These are phyloP conservation scores for Scedosporium minutisporum DNA, from an alignment of 2,329 filamentous ascomycete species.

Conservation along the genomic window DNA sequence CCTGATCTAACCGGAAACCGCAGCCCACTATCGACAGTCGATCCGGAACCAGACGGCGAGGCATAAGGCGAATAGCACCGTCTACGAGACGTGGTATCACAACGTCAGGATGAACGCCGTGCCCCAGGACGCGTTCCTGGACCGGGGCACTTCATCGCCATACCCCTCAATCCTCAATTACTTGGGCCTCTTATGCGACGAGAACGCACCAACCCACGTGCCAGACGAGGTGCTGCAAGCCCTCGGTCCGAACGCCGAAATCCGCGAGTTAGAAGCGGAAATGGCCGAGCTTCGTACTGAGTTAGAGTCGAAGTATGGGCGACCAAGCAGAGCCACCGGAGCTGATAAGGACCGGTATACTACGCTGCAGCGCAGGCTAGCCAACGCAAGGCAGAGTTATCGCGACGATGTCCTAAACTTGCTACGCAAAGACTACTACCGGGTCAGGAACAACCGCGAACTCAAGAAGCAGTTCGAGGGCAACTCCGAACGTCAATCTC, in stretches of 20 bases:
- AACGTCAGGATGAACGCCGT: neutral
- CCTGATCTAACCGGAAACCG: neutral
- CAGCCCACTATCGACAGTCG: neutral
- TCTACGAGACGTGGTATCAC: neutral
- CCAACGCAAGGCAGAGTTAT: neutral
- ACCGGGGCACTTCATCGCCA: neutral
- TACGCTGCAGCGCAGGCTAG: neutral
- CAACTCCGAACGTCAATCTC: neutral
- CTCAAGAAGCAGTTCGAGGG: neutral
- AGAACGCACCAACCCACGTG: neutral
- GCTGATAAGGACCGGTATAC: neutral
- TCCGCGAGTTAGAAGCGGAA: neutral
- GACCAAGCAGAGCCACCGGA: neutral
- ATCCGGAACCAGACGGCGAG: neutral
- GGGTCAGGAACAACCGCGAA: neutral
- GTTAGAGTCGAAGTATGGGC: neutral
- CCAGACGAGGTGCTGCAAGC: neutral
- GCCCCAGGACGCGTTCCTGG: neutral
- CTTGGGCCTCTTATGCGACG: neutral
- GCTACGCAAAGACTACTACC: neutral
- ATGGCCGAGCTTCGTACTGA: neutral
- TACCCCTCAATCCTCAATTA: neutral
- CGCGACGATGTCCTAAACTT: too few species aligned
- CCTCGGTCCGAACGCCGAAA: neutral
- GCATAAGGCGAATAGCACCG: neutral